Evolutionary conservation across 768 basidiomycete species (phyloP).

Genomic region (Lentinula aciculospora): DNA sequence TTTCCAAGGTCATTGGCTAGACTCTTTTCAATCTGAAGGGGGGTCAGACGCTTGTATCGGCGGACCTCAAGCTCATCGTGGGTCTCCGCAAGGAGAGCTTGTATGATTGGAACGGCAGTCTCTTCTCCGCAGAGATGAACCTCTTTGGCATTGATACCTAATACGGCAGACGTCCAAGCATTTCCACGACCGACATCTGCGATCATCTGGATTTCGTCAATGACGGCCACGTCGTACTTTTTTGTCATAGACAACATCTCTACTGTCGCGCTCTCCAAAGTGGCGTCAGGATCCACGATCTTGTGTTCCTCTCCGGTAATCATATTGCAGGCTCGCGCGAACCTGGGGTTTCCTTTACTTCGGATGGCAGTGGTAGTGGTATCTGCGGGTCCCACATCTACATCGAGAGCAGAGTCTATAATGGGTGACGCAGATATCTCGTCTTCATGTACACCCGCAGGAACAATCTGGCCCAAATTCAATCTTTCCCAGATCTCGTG

Average conservation of each 20-base stretch:
- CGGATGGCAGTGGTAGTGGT: conserved; percentile 19
- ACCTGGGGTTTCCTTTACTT: conserved; percentile 38
- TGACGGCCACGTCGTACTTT: conserved; percentile 73
- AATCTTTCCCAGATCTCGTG: conserved; percentile 92
- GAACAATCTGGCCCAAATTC: conserved; percentile 85
- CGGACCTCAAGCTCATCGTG: conserved; percentile 81
- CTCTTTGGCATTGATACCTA: conserved; percentile 73
- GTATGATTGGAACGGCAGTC: conserved; percentile 78
- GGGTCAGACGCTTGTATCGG: conserved; percentile 84
- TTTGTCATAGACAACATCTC: conserved; percentile 68
- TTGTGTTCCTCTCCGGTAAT: conserved; percentile 89
- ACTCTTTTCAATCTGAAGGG: conserved; percentile 65
- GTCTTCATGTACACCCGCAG: conserved; percentile 50
- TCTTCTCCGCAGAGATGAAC: conserved; percentile 96
- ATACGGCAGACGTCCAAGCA: conserved; percentile 78
- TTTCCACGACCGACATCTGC: conserved; percentile 71
- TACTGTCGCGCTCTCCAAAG: conserved; percentile 79
- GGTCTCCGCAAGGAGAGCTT: conserved; percentile 59
- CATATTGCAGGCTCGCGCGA: conserved; percentile 72
- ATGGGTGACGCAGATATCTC: conserved; percentile 25
- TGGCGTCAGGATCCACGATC: conserved; percentile 51
- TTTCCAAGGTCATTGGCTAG: conserved; percentile 54
- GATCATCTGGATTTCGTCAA: conserved; percentile 98
- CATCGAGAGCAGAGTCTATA: conserved; percentile 13
- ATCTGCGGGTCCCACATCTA: conserved; percentile 25